phyloP scores from a whole-genome alignment of 2,329 filamentous ascomycete genomes.

The Triangularia verruculosa region DNA sequence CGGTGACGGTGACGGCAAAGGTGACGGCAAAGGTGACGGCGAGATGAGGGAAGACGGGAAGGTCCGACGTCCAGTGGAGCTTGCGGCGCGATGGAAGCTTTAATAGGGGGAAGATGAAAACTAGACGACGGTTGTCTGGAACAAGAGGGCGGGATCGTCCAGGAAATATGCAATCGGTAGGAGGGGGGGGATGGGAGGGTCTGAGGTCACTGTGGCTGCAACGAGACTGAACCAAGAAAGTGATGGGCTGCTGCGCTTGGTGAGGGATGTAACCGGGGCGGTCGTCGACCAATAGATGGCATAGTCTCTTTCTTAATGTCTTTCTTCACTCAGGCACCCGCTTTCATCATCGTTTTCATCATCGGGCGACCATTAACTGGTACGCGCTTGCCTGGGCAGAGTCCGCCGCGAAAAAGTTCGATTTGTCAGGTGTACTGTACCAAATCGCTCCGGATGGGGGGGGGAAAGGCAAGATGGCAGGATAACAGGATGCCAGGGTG shows the following conservation, averaged over 20 bases:
- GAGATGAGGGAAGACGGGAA: too few relatives aligned
- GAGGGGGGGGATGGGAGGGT: conserved; percentile 2
- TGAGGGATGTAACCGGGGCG: conserved; percentile 2
- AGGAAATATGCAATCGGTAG: conserved; percentile 16
- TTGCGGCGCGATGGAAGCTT: background rate
- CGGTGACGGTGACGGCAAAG: background rate
- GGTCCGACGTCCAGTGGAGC: background rate
- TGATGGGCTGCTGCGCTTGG: conserved; percentile 4
- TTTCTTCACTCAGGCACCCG: conserved; percentile 22
- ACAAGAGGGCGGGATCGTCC: conserved; percentile 13
- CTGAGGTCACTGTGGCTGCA: conserved; percentile 27
- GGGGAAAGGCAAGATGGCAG: background rate
- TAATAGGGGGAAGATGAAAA: conserved; percentile 8
- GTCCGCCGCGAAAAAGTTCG: background rate
- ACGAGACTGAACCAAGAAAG: conserved; percentile 25
- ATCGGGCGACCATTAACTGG: conserved; percentile 15
- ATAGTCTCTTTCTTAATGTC: conserved; percentile 9
- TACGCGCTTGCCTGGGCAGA: background rate
- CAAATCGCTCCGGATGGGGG: background rate
- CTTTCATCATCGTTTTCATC: conserved; percentile 32
- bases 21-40: too few relatives aligned
- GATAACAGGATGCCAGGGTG: background rate
- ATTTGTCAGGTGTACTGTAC: background rate
- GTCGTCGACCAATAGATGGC: conserved; percentile 10
- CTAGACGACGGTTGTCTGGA: conserved; percentile 5